phyloP scores from a whole-genome alignment of 2,329 filamentous ascomycete genomes.

The Microsporum canis region DNA sequence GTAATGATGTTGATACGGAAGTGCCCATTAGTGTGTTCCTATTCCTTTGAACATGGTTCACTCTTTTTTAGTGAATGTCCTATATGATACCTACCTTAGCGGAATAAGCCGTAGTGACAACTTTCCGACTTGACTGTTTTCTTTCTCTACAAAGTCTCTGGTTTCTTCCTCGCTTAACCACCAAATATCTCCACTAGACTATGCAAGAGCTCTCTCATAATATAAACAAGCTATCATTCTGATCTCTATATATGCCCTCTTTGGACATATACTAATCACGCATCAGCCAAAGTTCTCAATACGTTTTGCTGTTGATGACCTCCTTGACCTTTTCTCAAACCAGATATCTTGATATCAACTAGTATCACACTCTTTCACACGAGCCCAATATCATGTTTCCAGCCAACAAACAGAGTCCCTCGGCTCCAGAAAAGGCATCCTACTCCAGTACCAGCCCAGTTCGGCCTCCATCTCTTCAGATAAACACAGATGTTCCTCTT shows the following conservation, averaged over 20 bases:
- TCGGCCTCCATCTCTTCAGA: not conserved
- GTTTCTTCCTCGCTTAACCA: constrained; percentile 1
- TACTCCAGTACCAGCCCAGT: not conserved
- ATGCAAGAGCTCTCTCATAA: not conserved
- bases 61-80: not conserved
- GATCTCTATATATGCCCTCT: not conserved
- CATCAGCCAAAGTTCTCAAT: not conserved
- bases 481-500: not conserved
- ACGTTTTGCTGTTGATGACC: not conserved
- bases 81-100: not conserved
- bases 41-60: not conserved
- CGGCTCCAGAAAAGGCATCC: not conserved
- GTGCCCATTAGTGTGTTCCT: not conserved
- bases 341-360: not conserved
- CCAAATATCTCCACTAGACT: not conserved
- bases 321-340: not conserved
- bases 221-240: not conserved
- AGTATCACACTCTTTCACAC: not conserved
- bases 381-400: not conserved
- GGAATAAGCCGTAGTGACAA: constrained; percentile 2
- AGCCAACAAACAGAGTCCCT: not conserved
- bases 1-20: not conserved
- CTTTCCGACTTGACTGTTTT: not conserved
- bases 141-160: not conserved
- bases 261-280: not conserved